phyloP scores from a whole-genome alignment of 2,329 filamentous ascomycete species.

The Hirsutella rhossiliensis region DNA sequence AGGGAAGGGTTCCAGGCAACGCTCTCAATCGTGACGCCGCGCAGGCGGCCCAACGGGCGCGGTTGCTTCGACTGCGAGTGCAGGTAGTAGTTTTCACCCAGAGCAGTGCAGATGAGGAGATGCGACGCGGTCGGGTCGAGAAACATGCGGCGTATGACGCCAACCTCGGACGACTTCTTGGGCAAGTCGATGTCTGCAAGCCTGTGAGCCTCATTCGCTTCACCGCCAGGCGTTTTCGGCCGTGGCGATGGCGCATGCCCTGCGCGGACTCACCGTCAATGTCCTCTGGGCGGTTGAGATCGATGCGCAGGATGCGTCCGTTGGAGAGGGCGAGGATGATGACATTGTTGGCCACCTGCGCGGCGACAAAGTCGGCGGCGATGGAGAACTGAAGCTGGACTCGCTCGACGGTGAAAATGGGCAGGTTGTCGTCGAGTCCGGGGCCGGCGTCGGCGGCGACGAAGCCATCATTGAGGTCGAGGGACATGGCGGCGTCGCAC shows the following conservation, averaged over 20 bases:
- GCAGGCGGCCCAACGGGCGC: constrained; percentile 67
- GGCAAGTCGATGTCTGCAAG: constrained; percentile 83
- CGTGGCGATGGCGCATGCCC: neutral
- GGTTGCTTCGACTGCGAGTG: constrained; percentile 89
- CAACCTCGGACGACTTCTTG: constrained; percentile 81
- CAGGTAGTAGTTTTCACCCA: constrained; percentile 95
- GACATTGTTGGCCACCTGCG: constrained; percentile 95
- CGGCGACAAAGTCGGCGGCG: constrained; percentile 89
- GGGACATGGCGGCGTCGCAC: constrained; percentile 17
- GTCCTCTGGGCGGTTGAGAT: constrained; percentile 84
- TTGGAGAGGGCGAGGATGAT: constrained; percentile 86
- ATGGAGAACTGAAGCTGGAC: constrained; percentile 92
- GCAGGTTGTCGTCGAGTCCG: constrained; percentile 55
- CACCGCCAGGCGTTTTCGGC: too few species aligned
- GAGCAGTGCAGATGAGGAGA: constrained; percentile 78
- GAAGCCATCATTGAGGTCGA: constrained; percentile 49
- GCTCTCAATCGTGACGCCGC: constrained; percentile 77
- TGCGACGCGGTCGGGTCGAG: constrained; percentile 95
- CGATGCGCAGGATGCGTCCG: constrained; percentile 84
- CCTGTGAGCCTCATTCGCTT: neutral
- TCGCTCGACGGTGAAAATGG: constrained; percentile 89
- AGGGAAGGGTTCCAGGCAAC: constrained; percentile 91
- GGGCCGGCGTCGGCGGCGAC: constrained; percentile 49
- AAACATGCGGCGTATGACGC: constrained; percentile 90
- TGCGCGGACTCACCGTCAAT: constrained; percentile 58